phyloP scores from a whole-genome alignment of 768 basidiomycete genomes.

The Pisolithus marmoratus region DNA sequence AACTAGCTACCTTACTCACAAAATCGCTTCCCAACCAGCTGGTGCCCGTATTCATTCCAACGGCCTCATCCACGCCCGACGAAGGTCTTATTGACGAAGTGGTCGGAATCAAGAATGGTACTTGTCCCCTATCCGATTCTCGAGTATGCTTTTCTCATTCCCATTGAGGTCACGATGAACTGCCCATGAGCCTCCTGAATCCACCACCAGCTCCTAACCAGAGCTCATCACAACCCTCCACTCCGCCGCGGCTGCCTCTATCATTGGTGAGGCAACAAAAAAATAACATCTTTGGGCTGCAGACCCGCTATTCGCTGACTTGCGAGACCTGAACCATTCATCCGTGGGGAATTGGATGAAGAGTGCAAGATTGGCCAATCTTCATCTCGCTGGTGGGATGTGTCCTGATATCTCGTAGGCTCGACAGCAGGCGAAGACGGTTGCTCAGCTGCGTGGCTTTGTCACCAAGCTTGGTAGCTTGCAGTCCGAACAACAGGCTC shows the following conservation, averaged over 20 bases:
- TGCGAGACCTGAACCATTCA: constrained; percentile 91
- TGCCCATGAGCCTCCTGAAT: constrained; percentile 65
- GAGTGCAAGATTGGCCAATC: constrained; percentile 71
- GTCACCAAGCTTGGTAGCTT: constrained; percentile 92
- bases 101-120: constrained; percentile 85
- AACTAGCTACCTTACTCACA: constrained; percentile 66
- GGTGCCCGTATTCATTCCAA: constrained; percentile 34
- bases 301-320: constrained; percentile 76
- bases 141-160: constrained; percentile 1
- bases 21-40: constrained; percentile 46
- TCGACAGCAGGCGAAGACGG: constrained; percentile 82
- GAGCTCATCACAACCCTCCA: constrained; percentile 36
- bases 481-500: constrained; percentile 85
- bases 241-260: constrained; percentile 41
- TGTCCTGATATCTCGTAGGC: constrained; percentile 39
- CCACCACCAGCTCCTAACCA: constrained; percentile 46
- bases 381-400: background rate
- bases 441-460: constrained; percentile 88
- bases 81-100: constrained; percentile 94
- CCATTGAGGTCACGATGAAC: constrained; percentile 63
- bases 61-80: constrained; percentile 53
- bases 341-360: constrained; percentile 84
- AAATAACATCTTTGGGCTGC: constrained; percentile 80
- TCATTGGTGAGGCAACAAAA: constrained; percentile 79
- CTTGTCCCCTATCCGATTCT: constrained; percentile 18